Base-by-base conservation (phyloP, 2,329 filamentous ascomycete genomes). In the Myriosclerotinia curreyana region DNA sequence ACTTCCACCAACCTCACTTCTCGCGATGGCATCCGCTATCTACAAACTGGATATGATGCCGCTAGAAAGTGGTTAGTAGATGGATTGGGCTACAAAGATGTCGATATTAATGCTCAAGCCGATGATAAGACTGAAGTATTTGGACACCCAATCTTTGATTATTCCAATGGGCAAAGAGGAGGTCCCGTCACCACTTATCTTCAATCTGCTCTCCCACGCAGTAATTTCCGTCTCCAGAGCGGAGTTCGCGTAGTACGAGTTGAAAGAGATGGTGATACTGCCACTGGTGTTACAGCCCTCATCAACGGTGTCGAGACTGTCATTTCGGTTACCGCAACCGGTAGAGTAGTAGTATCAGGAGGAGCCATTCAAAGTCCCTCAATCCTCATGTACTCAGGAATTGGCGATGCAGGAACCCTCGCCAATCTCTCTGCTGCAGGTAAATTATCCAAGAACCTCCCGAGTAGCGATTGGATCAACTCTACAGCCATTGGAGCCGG, bases 281-380 rank as follows among this genome's bases (percentile, higher is more conserved):
- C 81, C 1, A 79, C 77, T 0, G 78, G 78, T 28, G 67, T 83
- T 1, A 74, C 76, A 4, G 75, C 76, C 11, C 65, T 74, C 0
- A 64, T 77, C 5, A 74, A 75, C 38, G 75, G 75, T 17, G 36
- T 59, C 5, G 65, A 71, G 50, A 67, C 54, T 5, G 36, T 65
- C 11, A 55, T 73, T 48, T 53, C 65, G 12, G 53, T 71, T n/a
- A 66, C 68, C 11, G 8, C 62, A 8, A 67, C 49, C 11, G 71
- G 70, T 4, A 60, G 68, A 65, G 71, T 83, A 14, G 81, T 84
- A 48, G 67, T 83, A n/a, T 77, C 79, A 0, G 80, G 77, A 1
- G 82, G 82, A 34, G 75, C 78, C 2, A 80, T 83, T 68, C 79
- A 80, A 71, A 79, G 79, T 11, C 81, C 81, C 0, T 80, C 82